Evolutionary conservation across 202 grass and related monocot species (phyloP).

Genomic region (Setaria italica): DNA sequence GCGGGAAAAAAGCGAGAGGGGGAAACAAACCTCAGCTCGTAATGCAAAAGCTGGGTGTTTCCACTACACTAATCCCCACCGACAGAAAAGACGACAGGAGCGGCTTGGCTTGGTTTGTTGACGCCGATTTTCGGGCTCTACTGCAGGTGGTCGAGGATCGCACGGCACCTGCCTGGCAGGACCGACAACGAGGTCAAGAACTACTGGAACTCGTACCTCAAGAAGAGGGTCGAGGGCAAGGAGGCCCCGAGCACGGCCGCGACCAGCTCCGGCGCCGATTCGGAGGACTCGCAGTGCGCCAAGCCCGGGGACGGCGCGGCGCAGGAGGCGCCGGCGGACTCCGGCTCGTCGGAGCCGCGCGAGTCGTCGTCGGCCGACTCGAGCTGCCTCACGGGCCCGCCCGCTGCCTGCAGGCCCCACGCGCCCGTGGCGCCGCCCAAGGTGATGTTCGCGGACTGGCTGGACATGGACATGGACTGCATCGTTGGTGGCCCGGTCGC

Average conservation of each 20-base stretch:
- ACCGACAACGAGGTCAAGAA: conserved; percentile 99
- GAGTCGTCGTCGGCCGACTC: conserved; percentile 72
- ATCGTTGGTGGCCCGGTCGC: conserved; percentile 32
- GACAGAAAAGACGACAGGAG: conserved; percentile 47
- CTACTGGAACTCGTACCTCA: conserved; percentile 97
- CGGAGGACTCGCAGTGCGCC: conserved; percentile 42
- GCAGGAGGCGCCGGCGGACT: conserved; percentile 46
- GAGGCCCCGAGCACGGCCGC: conserved; percentile 30
- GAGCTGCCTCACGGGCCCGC: conserved; percentile 57
- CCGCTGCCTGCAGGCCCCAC: conserved; percentile 18
- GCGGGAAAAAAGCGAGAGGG: background rate
- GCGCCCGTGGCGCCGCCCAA: conserved; percentile 59
- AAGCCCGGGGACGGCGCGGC: background rate
- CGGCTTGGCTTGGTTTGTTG: conserved; percentile 19
- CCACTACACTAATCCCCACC: conserved; percentile 52
- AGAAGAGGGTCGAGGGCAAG: conserved; percentile 68
- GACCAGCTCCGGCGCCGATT: conserved; percentile 19
- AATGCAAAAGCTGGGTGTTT: conserved; percentile 39
- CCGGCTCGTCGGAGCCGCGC: conserved; percentile 60
- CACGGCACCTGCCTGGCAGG: conserved; percentile 77
- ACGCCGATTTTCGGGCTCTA: conserved; percentile 8
- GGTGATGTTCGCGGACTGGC: conserved; percentile 91
- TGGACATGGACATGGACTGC: conserved; percentile 62
- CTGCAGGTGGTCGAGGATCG: conserved; percentile 90
- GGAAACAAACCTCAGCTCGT: conserved; percentile 12